Conservation (phyloP, 352 stramenopile genomes). For the Phytophthora tentaculata region DNA sequence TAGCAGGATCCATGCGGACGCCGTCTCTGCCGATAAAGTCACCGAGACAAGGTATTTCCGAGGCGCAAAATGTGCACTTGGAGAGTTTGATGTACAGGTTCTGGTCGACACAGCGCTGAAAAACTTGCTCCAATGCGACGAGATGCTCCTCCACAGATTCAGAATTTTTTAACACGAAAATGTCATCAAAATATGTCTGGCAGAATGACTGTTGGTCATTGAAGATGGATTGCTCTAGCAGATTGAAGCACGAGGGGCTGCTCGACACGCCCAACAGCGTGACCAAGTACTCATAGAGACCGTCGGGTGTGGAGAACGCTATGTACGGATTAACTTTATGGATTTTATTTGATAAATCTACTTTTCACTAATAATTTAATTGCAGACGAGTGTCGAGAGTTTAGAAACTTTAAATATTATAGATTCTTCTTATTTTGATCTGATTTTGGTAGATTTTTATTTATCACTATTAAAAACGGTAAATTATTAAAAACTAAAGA, state of each 20-base stretch:
- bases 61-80: not conserved
- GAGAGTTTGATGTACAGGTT: not conserved
- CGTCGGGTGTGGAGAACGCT: not conserved
- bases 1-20: not conserved
- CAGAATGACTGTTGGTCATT: not conserved
- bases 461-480: too few species aligned
- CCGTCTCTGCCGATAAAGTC: too few species aligned
- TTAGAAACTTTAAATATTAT: too few species aligned
- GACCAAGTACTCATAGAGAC: not conserved
- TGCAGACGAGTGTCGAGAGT: too few species aligned
- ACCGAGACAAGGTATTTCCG: not conserved
- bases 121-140: constrained; percentile 1
- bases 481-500: too few species aligned
- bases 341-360: too few species aligned
- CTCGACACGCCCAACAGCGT: not conserved
- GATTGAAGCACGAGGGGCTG: not conserved
- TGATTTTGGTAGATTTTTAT: too few species aligned
- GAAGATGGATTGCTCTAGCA: not conserved
- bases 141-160: not conserved
- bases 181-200: constrained; percentile 1
- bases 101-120: not conserved
- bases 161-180: not conserved
- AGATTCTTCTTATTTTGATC: too few species aligned
- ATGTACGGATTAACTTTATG: too few species aligned
- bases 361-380: too few species aligned